Evolutionary conservation across 2,329 filamentous ascomycete genomes (phyloP).

Genomic region (Colletotrichum siamense): DNA sequence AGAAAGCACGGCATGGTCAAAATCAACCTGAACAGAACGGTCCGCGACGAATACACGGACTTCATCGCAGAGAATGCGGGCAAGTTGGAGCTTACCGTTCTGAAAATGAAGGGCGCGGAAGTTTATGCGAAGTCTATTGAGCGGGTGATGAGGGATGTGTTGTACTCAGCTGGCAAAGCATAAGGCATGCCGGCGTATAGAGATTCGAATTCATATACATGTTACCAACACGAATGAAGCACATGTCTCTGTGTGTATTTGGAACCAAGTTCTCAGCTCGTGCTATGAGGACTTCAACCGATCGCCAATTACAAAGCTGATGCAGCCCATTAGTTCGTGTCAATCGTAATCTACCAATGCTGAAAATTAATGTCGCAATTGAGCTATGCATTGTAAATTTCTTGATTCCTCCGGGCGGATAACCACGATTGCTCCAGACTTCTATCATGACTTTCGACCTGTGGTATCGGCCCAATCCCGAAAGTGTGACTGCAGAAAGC

Average conservation of each 20-base stretch:
- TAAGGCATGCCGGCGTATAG: background rate
- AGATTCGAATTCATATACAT: background rate
- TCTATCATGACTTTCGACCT: rapidly evolving
- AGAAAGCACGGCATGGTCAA: background rate
- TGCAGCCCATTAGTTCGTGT: background rate
- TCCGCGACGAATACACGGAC: background rate
- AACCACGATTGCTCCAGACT: background rate
- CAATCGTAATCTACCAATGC: rapidly evolving
- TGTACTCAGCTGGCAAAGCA: background rate
- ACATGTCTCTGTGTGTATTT: background rate
- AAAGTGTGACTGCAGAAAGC: rapidly evolving
- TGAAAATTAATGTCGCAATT: rapidly evolving
- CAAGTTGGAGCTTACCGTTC: background rate
- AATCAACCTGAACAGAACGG: background rate
- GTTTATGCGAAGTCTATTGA: background rate
- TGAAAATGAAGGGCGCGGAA: background rate
- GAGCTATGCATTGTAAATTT: background rate
- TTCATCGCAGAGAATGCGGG: background rate
- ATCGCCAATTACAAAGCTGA: background rate
- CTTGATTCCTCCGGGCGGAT: background rate
- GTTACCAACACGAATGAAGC: background rate
- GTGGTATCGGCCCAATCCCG: background rate
- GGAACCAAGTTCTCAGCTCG: background rate
- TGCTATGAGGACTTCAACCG: background rate
- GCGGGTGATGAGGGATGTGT: background rate